Conservation (phyloP, 2,329 filamentous ascomycete genomes). For the Xylaria sp. region DNA sequence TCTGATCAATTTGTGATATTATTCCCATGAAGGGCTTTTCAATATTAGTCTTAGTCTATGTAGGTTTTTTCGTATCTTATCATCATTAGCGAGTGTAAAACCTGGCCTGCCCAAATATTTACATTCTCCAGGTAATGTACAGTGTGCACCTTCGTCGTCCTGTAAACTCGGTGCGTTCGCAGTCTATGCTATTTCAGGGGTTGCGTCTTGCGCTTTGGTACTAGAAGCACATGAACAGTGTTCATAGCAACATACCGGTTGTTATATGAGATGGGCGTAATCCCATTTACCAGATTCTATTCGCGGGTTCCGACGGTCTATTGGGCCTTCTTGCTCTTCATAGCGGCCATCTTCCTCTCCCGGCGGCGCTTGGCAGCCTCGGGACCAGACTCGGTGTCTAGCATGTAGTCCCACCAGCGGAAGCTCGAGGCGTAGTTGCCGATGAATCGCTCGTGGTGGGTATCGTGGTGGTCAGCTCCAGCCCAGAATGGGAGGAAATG, state of each 20-base stretch:
- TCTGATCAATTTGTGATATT: not conserved
- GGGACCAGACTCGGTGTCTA: constrained; percentile 93
- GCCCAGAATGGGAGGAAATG: constrained; percentile 99
- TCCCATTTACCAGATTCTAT: not conserved
- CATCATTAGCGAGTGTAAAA: constrained; percentile 42
- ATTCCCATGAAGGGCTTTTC: too few relatives aligned
- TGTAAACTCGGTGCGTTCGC: not conserved
- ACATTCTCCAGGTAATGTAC: constrained; percentile 37
- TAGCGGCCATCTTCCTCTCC: constrained; percentile 76
- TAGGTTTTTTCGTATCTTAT: constrained; percentile 29
- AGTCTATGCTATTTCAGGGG: constrained; percentile 5
- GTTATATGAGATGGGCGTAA: not conserved
- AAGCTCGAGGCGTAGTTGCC: constrained; percentile 99
- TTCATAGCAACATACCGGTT: constrained; percentile 20
- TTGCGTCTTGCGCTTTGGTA: constrained; percentile 21
- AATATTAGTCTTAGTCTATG: constrained; percentile 34
- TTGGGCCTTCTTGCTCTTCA: constrained; percentile 75
- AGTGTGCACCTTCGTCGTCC: constrained; percentile 20
- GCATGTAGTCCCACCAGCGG: constrained; percentile 96
- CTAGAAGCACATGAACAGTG: not conserved
- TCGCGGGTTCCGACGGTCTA: constrained; percentile 53
- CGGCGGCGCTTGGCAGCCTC: constrained; percentile 87
- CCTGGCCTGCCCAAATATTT: constrained; percentile 41
- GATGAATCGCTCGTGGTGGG: constrained; percentile 98
- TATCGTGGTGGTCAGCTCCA: constrained; percentile 94